Conservation (phyloP, 106 monocot genomes). For the Vanilla planifolia region DNA sequence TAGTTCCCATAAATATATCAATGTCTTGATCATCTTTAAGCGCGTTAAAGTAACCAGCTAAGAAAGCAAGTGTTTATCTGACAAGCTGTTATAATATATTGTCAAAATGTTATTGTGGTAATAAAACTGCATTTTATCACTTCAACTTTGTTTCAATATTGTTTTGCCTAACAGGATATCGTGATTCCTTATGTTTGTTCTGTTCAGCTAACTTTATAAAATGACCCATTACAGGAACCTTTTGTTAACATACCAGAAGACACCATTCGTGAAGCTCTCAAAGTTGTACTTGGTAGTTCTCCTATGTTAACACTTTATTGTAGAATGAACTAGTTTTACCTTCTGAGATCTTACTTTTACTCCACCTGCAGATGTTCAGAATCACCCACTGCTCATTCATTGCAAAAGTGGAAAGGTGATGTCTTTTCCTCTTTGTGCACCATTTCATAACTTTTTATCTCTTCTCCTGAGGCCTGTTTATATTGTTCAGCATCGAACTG, state of each 20-base stretch:
- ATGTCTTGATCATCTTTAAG: too few species aligned
- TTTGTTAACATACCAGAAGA: slow-evolving; percentile 66
- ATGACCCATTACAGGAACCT: slow-evolving; percentile 57
- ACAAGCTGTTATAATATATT: too few species aligned
- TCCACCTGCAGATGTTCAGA: slow-evolving; percentile 44
- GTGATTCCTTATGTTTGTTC: too few species aligned
- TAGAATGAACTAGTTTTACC: too few species aligned
- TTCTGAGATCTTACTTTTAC: not conserved
- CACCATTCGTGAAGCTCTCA: slow-evolving; percentile 69
- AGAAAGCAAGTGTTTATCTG: too few species aligned
- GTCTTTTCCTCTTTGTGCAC: not conserved
- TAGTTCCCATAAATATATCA: too few species aligned
- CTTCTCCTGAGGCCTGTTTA: not conserved
- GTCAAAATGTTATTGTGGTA: too few species aligned
- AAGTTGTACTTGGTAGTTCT: slow-evolving; percentile 57
- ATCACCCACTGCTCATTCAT: slow-evolving; percentile 79
- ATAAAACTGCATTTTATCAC: too few species aligned
- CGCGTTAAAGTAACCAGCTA: too few species aligned
- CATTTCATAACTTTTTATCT: slow-evolving; percentile 4
- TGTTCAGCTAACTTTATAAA: too few species aligned
- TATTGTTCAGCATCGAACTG: slow-evolving; percentile 71
- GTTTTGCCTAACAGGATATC: too few species aligned
- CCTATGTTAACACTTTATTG: not conserved
- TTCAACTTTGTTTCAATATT: too few species aligned
- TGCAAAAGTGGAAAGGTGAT: slow-evolving; percentile 86